Percentiles rank a stretch among this genome's conserved stretches.
Evolutionary conservation across 2,329 filamentous ascomycete genomes (phyloP).

Genomic region (Aaosphaeria pasadenensis): DNA sequence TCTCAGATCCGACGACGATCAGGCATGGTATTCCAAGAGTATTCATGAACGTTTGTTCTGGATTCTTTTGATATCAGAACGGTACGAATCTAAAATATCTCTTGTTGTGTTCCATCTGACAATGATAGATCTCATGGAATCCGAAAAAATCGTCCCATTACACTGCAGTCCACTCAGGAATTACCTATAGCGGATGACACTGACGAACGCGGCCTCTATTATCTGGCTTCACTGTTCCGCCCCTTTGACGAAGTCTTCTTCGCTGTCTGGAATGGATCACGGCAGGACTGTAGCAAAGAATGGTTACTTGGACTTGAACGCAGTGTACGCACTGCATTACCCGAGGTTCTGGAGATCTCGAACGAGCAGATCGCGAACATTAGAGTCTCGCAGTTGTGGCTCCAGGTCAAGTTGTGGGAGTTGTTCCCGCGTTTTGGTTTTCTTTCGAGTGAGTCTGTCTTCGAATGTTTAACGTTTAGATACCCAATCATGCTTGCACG

Average conservation of each 20-base stretch:
- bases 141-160: conserved; percentile 66
- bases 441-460: conserved; percentile 44
- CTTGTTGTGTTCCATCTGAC: neutral
- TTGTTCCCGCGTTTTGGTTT: conserved; percentile 56
- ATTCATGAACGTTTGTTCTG: conserved; percentile 17
- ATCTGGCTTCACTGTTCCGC: conserved; percentile 61
- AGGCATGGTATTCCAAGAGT: conserved; percentile 11
- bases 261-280: conserved; percentile 65
- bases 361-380: conserved; percentile 57
- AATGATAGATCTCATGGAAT: conserved; percentile 63
- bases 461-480: conserved; percentile 59
- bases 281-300: conserved; percentile 54
- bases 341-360: conserved; percentile 49
- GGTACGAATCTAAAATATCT: conserved; percentile 7
- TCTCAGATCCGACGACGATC: conserved; percentile 5
- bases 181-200: conserved; percentile 52
- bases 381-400: conserved; percentile 61
- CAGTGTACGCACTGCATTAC: conserved; percentile 57
- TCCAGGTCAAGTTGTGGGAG: conserved; percentile 64
- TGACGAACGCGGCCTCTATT: conserved; percentile 53
- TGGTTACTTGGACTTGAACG: conserved; percentile 61
- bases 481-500: conserved; percentile 62
- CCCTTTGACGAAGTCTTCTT: conserved; percentile 66
- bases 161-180: conserved; percentile 66
- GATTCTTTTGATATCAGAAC: conserved; percentile 24